Evolutionary conservation across 306 rosid genomes (phyloP).

Genomic region (Alnus glutinosa): DNA sequence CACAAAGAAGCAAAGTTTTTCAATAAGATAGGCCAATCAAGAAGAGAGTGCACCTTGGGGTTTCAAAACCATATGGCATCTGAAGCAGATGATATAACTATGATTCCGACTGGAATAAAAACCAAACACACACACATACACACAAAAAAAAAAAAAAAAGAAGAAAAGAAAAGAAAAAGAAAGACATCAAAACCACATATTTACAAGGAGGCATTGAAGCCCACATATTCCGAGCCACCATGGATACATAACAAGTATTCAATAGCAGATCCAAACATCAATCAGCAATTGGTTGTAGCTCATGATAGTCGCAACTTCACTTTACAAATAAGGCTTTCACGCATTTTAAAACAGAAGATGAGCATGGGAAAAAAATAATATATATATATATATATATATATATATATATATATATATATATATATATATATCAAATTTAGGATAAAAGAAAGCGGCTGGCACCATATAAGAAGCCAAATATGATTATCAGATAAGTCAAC

Average conservation of each 20-base stretch:
- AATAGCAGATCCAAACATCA: not conserved
- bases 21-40: not conserved
- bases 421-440: not conserved
- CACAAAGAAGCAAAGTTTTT: not conserved
- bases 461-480: not conserved
- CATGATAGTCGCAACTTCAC: not conserved
- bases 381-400: not conserved
- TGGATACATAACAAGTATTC: not conserved
- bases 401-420: not conserved
- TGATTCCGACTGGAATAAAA: not conserved
- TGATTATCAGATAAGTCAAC: not conserved
- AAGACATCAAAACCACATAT: no score
- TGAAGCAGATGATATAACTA: not conserved
- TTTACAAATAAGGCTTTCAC: not conserved
- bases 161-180: no score
- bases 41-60: not conserved
- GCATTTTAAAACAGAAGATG: not conserved
- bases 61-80: not conserved
- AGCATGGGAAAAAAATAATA: no score
- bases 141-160: no score
- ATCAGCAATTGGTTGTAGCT: not conserved
- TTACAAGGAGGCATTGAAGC: not conserved
- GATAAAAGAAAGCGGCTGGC: not conserved
- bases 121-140: no score
- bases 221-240: not conserved